Base-by-base conservation (phyloP, 2,329 filamentous ascomycete species). In the Ramularia endophylla region DNA sequence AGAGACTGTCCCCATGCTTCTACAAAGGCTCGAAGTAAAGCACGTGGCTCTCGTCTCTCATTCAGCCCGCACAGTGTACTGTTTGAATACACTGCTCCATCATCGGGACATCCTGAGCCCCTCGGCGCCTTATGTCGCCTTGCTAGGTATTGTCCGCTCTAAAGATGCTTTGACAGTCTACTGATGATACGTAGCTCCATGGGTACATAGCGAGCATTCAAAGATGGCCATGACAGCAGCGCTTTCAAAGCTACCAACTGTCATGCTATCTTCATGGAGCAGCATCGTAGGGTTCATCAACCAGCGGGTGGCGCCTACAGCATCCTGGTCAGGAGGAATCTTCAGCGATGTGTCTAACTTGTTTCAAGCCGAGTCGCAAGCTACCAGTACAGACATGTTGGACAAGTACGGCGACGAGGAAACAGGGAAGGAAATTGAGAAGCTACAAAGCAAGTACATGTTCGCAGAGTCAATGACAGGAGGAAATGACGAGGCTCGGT, bases 11-110 rank as follows among this genome's bases (percentile, higher is more conserved):
- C 66, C 68, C 13, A 48, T 44, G 4, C 51, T 73, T 0, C 54
- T 72, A 5, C 27, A 52, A 4, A 43, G 58, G 30, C 57, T 73
- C 4, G 35, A 53, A 0, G 62, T 69, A 34, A 41, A 58, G 40
- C 59, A 67, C 41, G 61, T 72, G 13, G 54, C 51, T n/a, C 46
- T 72, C 1, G 53, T 64, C 1, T 55, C 62, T 13, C 69, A 72
- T 43, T 65, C 59, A 16, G 62, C 64, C 0, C 70, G 70, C 2
- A 66, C 66, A 0, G 56, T 70, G 2, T 72, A 68, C 43, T 47
- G 61, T 3, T 52, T 73, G 17, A 72, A 72, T 40, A 64, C 67
- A 4, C 51, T 72, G 13, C 50, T 51, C 22, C 47, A 57, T 6
- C 53, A 57, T 22, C 63, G 59, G 4, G 36, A 57, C 5, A 48